Percentiles rank a stretch among this genome's conserved stretches.
Conservation (phyloP, 257 asterid genomes). For the Solanum microdontum region DNA sequence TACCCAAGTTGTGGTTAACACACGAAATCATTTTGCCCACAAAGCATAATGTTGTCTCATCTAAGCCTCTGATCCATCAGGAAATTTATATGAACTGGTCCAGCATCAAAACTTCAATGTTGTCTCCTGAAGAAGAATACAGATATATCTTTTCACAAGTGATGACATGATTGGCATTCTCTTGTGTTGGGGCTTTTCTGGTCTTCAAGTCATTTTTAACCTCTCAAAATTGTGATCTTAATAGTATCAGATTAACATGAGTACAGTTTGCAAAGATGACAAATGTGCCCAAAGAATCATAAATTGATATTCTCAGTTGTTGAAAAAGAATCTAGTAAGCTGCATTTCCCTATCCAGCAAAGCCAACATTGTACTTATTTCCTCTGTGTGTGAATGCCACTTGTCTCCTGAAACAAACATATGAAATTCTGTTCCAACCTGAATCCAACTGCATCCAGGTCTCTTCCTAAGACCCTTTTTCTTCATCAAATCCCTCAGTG, state of each 20-base stretch:
- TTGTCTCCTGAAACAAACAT: conserved; percentile 14
- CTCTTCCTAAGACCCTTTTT: conserved; percentile 12
- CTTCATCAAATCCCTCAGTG: conserved; percentile 14
- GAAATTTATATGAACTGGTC: background rate
- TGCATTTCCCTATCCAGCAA: conserved; percentile 8
- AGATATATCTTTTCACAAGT: background rate
- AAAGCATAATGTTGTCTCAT: background rate
- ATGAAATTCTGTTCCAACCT: conserved; percentile 12
- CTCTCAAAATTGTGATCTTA: background rate
- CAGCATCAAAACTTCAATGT: background rate
- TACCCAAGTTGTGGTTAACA: background rate
- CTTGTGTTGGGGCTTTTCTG: background rate
- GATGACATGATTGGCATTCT: background rate
- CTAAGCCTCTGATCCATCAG: background rate
- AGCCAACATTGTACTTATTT: conserved; percentile 11
- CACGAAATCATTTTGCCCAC: background rate
- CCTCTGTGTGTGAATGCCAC: conserved; percentile 4
- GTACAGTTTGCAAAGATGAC: background rate
- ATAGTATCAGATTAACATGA: background rate
- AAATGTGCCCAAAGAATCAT: background rate
- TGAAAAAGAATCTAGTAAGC: background rate
- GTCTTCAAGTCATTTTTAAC: background rate
- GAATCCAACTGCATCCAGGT: conserved; percentile 25
- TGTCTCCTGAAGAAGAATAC: background rate
- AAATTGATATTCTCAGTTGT: background rate